These are phyloP conservation scores for Thalia dealbata DNA, from an alignment of 176 grass and related monocot genomes.

Conservation along the genomic window DNA sequence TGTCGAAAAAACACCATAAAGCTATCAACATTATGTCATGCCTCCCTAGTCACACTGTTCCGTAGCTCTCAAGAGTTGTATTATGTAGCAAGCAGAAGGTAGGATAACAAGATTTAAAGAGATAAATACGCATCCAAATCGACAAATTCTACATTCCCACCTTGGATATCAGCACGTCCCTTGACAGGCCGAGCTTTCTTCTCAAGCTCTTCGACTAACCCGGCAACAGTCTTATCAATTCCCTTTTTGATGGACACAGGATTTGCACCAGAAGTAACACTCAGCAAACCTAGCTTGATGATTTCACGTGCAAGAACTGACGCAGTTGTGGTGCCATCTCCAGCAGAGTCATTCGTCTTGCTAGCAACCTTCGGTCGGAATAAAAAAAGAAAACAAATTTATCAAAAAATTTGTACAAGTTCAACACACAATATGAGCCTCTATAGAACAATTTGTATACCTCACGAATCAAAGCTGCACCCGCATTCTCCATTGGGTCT, in stretches of 20 bases:
- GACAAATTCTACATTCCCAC: slow-evolving; percentile 3
- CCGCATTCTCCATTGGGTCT: slow-evolving; percentile 11
- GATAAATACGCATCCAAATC: background rate
- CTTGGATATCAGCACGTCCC: slow-evolving; percentile 11
- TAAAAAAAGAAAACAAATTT: background rate
- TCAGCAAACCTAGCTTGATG: slow-evolving; percentile 8
- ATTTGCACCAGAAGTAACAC: slow-evolving; percentile 16
- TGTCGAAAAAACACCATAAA: background rate
- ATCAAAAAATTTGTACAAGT: background rate
- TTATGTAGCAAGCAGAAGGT: background rate
- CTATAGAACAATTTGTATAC: background rate
- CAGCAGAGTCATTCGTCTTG: slow-evolving; percentile 3
- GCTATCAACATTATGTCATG: background rate
- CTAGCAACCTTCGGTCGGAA: background rate
- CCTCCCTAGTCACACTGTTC: background rate
- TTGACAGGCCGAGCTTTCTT: slow-evolving; percentile 5
- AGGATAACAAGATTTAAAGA: background rate
- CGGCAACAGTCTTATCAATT: slow-evolving; percentile 3
- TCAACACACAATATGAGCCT: background rate
- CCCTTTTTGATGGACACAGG: slow-evolving; percentile 22
- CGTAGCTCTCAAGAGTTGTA: background rate
- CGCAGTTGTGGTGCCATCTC: slow-evolving; percentile 12
- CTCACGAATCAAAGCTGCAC: slow-evolving; percentile 12
- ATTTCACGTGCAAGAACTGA: slow-evolving; percentile 20
- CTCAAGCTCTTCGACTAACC: slow-evolving; percentile 10